Evolutionary conservation across 345 rosid genomes (phyloP).

Genomic region (Trapa bicornis): DNA sequence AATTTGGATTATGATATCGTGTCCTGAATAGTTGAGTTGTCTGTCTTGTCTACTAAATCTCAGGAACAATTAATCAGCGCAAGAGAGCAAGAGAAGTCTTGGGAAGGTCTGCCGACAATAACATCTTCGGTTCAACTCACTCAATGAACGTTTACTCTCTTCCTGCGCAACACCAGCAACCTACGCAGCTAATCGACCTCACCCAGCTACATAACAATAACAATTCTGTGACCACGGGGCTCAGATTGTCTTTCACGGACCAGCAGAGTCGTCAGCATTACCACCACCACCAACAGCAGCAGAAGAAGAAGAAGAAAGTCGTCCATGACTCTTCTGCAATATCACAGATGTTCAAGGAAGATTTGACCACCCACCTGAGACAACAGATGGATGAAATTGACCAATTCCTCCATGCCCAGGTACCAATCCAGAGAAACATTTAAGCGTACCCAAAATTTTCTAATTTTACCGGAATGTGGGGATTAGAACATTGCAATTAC

Average conservation of each 20-base stretch:
- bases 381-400: constrained; percentile 64
- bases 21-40: background rate
- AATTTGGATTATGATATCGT: no score
- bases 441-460: background rate
- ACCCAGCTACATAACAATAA: constrained; percentile 33
- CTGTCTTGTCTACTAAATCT: background rate
- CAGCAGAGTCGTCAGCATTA: constrained; percentile 17
- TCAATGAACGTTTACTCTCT: constrained; percentile 10
- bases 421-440: constrained; percentile 5
- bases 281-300: background rate
- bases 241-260: constrained; percentile 51
- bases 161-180: constrained; percentile 29
- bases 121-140: constrained; percentile 28
- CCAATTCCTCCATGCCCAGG: constrained; percentile 72
- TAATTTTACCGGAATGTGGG: no score
- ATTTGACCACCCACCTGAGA: constrained; percentile 47
- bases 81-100: constrained; percentile 50
- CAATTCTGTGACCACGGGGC: constrained; percentile 65
- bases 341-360: constrained; percentile 29
- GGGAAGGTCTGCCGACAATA: constrained; percentile 1
- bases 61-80: constrained; percentile 11
- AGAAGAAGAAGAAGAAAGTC: constrained; percentile 18
- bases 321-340: constrained; percentile 20
- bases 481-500: no score
- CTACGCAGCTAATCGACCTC: constrained; percentile 41